Evolutionary conservation across 495 filamentous ascomycete species (phyloP), one percentile per base, ranked within the genome.

Genomic region (Amniculicola lignicola): DNA sequence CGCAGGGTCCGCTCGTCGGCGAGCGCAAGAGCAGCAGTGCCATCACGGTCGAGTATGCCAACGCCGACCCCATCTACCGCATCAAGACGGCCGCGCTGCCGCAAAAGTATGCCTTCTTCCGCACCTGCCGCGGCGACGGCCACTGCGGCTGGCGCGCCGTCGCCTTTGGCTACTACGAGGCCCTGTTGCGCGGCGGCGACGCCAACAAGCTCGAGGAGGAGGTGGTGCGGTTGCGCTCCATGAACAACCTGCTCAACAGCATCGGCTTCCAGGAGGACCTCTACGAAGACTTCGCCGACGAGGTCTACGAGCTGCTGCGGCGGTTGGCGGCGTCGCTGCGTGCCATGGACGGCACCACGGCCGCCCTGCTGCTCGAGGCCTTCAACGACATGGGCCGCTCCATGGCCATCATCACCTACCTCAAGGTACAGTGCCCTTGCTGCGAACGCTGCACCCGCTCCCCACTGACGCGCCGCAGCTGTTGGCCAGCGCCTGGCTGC

Each of bases 71-170:
- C 6, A 73, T 87, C 21, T 92, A 87, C 62, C 81, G 87, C 6
- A 78, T 84, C 31, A 97, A 97, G 74, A 95, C 91, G 18, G 80
- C 78, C 68, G 93, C 83, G 24, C 77, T 98, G 42, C 86, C 88
- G 1, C 75, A 85, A 50, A 91, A 87, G 57, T 95, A 94, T 67
- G 88, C 89, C 14, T 83, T 90, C 63, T 93, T 88, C 63, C 88
- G 93, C 36, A 85, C 85, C 3, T 84, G 95, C 71, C 85, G 84
- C 68, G 91, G 93, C 18, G 93, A 98, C 73, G 93, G 93, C 31
- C 91, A 94, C 66, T 98, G 93, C 74, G 93, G 93, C 60, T 98
- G 93, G 92, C 80, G 93, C 85, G 93, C 92, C 96, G 80, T 95
- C 68, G 92, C 82, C 16, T 98, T 95, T 69, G 83, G 83, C 46